Percentiles rank a stretch among this genome's conserved stretches.
phyloP scores from a whole-genome alignment of 176 grass and related monocot genomes.

The Cocos nucifera region DNA sequence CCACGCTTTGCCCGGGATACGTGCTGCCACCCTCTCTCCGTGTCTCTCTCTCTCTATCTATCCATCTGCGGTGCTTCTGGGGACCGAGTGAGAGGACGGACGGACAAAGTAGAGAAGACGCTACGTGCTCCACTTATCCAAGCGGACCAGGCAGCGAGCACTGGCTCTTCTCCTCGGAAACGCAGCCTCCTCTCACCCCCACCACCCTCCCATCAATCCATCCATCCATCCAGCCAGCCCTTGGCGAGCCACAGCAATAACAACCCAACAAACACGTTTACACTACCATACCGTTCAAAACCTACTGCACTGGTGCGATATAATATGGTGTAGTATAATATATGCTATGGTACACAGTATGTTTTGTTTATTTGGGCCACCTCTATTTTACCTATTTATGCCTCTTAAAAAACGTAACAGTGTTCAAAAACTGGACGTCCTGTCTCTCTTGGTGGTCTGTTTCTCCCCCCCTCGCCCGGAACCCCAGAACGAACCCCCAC shows the following conservation, averaged over 20 bases:
- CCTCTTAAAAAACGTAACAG: background rate
- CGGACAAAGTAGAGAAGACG: background rate
- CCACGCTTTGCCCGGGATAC: background rate
- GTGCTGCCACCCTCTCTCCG: background rate
- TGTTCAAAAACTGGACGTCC: background rate
- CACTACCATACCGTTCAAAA: too few species aligned
- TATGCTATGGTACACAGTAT: too few species aligned
- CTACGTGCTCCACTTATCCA: conserved; percentile 2
- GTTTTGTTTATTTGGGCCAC: too few species aligned
- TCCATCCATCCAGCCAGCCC: background rate
- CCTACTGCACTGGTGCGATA: background rate
- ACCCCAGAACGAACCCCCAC: background rate
- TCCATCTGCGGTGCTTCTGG: background rate
- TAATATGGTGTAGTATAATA: background rate
- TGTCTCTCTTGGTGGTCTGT: background rate
- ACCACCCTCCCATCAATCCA: background rate
- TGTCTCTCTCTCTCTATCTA: background rate
- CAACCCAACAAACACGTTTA: background rate
- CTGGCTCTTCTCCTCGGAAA: background rate
- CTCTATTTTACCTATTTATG: too few species aligned
- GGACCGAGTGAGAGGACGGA: background rate
- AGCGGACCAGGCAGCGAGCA: background rate
- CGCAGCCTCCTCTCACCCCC: background rate
- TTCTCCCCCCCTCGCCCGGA: background rate
- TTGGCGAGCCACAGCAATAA: background rate